Evolutionary conservation across 1,139 yeast species (phyloP).

Genomic region (Pneumocystis murina): DNA sequence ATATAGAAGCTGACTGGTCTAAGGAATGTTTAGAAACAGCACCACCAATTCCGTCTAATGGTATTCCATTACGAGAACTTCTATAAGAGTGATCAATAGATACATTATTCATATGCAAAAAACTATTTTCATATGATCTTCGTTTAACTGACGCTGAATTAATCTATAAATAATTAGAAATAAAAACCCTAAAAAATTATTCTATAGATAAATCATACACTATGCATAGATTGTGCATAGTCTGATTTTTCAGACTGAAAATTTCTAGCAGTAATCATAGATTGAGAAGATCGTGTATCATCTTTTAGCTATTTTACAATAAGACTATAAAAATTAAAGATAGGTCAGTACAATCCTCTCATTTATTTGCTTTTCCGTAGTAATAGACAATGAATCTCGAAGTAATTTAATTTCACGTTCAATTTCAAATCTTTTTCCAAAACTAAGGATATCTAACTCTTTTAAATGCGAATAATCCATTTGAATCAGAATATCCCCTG

Average conservation of each 20-base stretch:
- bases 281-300: not conserved
- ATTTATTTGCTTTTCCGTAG: not conserved
- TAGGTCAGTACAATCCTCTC: not conserved
- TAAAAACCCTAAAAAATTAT: not conserved
- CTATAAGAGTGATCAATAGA: not conserved
- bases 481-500: slow-evolving; percentile 72
- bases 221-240: not conserved
- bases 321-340: not conserved
- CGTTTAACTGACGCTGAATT: not conserved
- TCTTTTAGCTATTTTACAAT: not conserved
- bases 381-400: slow-evolving; percentile 7
- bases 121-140: not conserved
- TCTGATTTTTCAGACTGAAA: not conserved
- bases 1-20: not conserved
- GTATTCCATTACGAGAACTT: not conserved
- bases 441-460: slow-evolving; percentile 79
- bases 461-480: slow-evolving; percentile 73
- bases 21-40: not conserved
- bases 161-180: not conserved
- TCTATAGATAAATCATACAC: not conserved
- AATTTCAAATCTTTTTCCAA: slow-evolving; percentile 89
- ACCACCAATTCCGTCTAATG: not conserved
- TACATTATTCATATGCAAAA: not conserved
- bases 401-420: slow-evolving; percentile 75
- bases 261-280: not conserved